A percentile compares a stretch with the other conserved stretches of the same genome.
Evolutionary conservation across 805 yeast genomes (phyloP).

Genomic region (Metschnikowia borealis): DNA sequence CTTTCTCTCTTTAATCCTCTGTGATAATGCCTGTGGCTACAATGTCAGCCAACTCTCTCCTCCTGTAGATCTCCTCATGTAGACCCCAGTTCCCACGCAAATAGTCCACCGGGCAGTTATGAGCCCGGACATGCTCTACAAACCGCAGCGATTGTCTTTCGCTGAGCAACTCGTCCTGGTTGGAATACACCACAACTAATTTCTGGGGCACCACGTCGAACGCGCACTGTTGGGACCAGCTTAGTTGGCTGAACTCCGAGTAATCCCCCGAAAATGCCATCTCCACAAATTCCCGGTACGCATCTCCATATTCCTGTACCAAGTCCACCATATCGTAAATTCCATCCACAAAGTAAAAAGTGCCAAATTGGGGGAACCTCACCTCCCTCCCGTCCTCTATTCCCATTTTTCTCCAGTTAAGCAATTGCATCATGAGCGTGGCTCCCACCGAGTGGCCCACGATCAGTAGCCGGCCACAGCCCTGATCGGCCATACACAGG

Average conservation of each 20-base stretch:
- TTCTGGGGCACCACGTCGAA: constrained; percentile 8
- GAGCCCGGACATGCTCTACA: constrained; percentile 26
- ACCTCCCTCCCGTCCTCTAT: too few species aligned
- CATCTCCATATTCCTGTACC: constrained; percentile 54
- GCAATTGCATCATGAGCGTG: constrained; percentile 54
- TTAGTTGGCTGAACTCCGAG: constrained; percentile 25
- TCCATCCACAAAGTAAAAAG: constrained; percentile 57
- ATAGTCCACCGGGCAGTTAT: constrained; percentile 9
- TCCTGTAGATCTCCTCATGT: constrained; percentile 62
- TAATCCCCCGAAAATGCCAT: constrained; percentile 47
- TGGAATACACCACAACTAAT: constrained; percentile 54
- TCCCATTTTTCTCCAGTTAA: constrained; percentile 24
- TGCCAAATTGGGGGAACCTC: not conserved
- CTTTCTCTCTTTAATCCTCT: too few species aligned
- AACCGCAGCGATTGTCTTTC: constrained; percentile 46
- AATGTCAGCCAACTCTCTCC: constrained; percentile 32
- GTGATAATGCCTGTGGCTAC: not conserved
- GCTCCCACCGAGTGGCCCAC: constrained; percentile 86
- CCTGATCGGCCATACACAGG: constrained; percentile 18
- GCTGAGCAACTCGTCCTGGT: constrained; percentile 61
- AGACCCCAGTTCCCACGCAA: constrained; percentile 44
- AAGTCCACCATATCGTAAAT: constrained; percentile 55
- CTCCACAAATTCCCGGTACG: constrained; percentile 51
- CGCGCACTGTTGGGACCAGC: constrained; percentile 6
- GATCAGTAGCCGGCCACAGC: constrained; percentile 23